phyloP scores from a whole-genome alignment of 257 asterid genomes.

The Prunella vulgaris region DNA sequence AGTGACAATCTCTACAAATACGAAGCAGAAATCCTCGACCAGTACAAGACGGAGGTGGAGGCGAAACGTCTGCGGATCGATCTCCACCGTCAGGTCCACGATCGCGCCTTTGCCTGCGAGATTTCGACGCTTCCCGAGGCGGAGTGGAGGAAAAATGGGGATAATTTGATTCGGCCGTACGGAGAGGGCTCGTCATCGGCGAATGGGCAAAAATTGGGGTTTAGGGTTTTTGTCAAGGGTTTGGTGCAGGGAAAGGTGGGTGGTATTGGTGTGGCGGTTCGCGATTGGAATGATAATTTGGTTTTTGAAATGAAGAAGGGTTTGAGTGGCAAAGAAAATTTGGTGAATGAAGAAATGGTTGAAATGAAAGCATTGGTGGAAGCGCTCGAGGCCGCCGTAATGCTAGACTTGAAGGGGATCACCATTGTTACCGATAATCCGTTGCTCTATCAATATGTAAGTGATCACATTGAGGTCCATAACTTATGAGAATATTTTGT shows the following conservation, averaged over 20 bases:
- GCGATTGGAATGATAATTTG: constrained; percentile 34
- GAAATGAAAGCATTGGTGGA: constrained; percentile 49
- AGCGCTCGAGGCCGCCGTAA: constrained; percentile 44
- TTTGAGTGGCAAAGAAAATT: constrained; percentile 23
- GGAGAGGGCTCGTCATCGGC: constrained; percentile 32
- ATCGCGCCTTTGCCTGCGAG: constrained; percentile 54
- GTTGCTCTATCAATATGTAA: constrained; percentile 36
- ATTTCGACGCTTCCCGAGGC: constrained; percentile 38
- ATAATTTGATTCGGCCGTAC: constrained; percentile 37
- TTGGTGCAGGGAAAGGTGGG: constrained; percentile 29
- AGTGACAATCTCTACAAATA: constrained; percentile 29
- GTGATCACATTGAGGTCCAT: background rate
- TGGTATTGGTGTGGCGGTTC: constrained; percentile 58
- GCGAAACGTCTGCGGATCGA: constrained; percentile 32
- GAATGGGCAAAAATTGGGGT: constrained; percentile 12
- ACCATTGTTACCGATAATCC: constrained; percentile 27
- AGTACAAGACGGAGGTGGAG: constrained; percentile 23
- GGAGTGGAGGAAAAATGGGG: constrained; percentile 41
- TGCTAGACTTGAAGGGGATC: constrained; percentile 41
- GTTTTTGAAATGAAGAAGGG: constrained; percentile 47
- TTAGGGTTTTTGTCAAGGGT: constrained; percentile 58
- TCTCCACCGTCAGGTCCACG: constrained; percentile 52
- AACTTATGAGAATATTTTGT: background rate
- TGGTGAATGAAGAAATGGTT: constrained; percentile 19
- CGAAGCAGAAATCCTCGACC: constrained; percentile 37